Evolutionary conservation across 176 grass and related monocot genomes (phyloP).

Genomic region (Eremochloa ophiuroides): DNA sequence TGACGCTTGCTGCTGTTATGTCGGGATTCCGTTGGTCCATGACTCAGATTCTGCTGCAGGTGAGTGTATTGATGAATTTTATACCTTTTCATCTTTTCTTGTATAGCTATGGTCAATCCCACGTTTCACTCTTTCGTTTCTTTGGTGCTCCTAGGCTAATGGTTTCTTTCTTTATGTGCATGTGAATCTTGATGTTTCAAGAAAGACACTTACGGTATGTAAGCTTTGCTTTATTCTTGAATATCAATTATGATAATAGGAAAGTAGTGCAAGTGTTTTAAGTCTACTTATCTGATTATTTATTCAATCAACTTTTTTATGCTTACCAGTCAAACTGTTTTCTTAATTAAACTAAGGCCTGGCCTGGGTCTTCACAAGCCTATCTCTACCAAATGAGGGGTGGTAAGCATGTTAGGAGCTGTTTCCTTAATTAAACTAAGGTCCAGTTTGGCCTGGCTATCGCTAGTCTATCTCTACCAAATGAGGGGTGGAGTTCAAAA

Average conservation of each 20-base stretch:
- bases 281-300: conserved; percentile 8
- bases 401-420: background rate
- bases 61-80: conserved; percentile 25
- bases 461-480: background rate
- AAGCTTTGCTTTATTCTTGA: conserved; percentile 11
- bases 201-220: conserved; percentile 61
- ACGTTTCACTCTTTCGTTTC: conserved; percentile 15
- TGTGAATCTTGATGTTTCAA: conserved; percentile 54
- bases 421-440: conserved; percentile 1
- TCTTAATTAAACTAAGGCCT: background rate
- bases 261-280: background rate
- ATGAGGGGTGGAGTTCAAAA: background rate
- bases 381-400: background rate
- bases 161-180: conserved; percentile 35
- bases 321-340: background rate
- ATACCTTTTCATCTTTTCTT: background rate
- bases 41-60: conserved; percentile 98
- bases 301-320: conserved; percentile 6
- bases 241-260: background rate
- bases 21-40: conserved; percentile 98
- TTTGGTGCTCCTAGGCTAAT: conserved; percentile 15
- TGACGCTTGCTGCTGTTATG: conserved; percentile 99
- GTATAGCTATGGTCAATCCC: conserved; percentile 1
- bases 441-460: background rate
- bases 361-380: background rate